Conservation (phyloP, 768 basidiomycete species). For the Trametes cubensis region DNA sequence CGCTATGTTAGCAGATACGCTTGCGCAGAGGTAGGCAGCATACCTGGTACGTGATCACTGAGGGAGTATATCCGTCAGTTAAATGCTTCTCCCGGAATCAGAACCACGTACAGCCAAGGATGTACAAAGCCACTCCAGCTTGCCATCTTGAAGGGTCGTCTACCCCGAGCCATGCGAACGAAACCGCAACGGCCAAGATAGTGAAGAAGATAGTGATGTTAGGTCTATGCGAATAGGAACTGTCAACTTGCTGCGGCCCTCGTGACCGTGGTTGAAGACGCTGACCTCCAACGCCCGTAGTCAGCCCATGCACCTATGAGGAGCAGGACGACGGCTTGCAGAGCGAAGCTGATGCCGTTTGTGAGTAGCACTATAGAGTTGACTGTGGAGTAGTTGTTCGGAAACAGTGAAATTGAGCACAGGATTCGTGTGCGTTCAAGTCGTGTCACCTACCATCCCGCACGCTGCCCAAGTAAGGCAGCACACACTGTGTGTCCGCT, state of each 20-base stretch:
- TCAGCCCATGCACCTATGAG: constrained; percentile 79
- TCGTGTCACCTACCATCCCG: constrained; percentile 48
- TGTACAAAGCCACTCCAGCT: constrained; percentile 60
- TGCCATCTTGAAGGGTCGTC: constrained; percentile 66
- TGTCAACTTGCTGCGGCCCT: not conserved
- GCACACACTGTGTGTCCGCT: constrained; percentile 56
- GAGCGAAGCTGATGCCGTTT: constrained; percentile 78
- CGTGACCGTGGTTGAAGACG: not conserved
- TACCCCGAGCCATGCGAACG: constrained; percentile 80
- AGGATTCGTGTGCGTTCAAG: not conserved
- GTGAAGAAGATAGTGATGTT: constrained; percentile 81
- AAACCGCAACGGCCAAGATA: constrained; percentile 61
- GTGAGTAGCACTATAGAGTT: constrained; percentile 80
- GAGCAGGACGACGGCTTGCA: constrained; percentile 69
- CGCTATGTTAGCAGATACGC: not conserved
- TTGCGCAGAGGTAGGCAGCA: not conserved
- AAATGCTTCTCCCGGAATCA: not conserved
- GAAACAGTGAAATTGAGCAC: not conserved
- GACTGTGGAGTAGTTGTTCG: constrained; percentile 41
- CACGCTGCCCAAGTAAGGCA: constrained; percentile 63
- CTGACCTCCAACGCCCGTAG: constrained; percentile 76
- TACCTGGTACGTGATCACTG: constrained; percentile 76
- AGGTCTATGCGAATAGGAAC: constrained; percentile 46
- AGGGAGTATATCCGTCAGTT: constrained; percentile 20
- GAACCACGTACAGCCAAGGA: constrained; percentile 57